A percentile compares a stretch with the other conserved stretches of the same genome.
Evolutionary conservation across 352 stramenopile species (phyloP).

Genomic region (Phytophthora hibernalis): DNA sequence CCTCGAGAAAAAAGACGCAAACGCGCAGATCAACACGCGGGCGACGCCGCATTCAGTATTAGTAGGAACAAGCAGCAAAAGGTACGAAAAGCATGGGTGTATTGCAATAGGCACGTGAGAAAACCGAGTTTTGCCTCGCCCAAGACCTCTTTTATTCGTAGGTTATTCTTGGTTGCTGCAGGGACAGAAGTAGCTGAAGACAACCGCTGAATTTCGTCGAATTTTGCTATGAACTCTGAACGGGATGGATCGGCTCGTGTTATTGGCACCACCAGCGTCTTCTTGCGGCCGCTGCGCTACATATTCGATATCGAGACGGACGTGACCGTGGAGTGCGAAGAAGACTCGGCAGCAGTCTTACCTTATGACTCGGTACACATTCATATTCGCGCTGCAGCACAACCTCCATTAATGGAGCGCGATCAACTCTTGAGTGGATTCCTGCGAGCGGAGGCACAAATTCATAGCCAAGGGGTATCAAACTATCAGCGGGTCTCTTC

Average conservation of each 20-base stretch:
- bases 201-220: neutral
- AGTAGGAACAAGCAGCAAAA: constrained; percentile 31
- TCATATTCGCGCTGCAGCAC: constrained; percentile 42
- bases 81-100: constrained; percentile 21
- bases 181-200: neutral
- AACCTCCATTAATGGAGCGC: constrained; percentile 42
- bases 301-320: constrained; percentile 68
- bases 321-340: constrained; percentile 35
- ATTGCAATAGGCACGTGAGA: constrained; percentile 35
- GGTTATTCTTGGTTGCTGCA: constrained; percentile 28
- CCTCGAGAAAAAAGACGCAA: constrained; percentile 23
- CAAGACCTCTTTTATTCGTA: constrained; percentile 8
- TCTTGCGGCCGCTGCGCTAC: constrained; percentile 62
- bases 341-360: constrained; percentile 9
- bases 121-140: constrained; percentile 19
- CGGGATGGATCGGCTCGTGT: constrained; percentile 23
- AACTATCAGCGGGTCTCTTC: neutral
- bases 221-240: neutral
- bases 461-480: constrained; percentile 8
- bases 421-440: constrained; percentile 44
- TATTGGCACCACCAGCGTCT: constrained; percentile 49
- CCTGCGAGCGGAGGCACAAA: constrained; percentile 38
- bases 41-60: constrained; percentile 30
- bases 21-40: constrained; percentile 18
- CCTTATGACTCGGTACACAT: constrained; percentile 43